phyloP scores from a whole-genome alignment of 352 stramenopile species.

The Phytophthora colocasiae region DNA sequence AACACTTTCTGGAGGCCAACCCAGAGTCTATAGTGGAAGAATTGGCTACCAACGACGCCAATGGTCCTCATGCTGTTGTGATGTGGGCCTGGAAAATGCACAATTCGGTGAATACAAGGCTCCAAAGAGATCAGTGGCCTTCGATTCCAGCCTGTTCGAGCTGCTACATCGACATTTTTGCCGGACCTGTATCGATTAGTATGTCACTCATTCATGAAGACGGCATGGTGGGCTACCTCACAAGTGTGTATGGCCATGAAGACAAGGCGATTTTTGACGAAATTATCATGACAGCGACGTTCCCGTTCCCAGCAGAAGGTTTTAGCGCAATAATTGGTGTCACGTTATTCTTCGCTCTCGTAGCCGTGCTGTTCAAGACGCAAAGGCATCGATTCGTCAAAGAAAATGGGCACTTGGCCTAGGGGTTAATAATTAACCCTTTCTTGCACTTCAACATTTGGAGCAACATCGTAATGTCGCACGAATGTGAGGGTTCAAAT shows the following conservation, averaged over 20 bases:
- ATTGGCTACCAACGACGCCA: constrained; percentile 41
- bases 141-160: constrained; percentile 40
- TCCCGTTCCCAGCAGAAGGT: constrained; percentile 36
- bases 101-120: constrained; percentile 76
- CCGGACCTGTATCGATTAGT: constrained; percentile 19
- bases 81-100: constrained; percentile 84
- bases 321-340: constrained; percentile 38
- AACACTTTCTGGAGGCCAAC: constrained; percentile 75
- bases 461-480: constrained; percentile 1
- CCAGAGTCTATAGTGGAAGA: constrained; percentile 49
- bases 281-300: constrained; percentile 29
- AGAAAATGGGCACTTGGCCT: constrained; percentile 23
- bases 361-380: constrained; percentile 18
- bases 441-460: constrained; percentile 3
- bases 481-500: constrained; percentile 3
- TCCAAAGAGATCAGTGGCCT: constrained; percentile 65
- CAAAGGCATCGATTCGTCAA: constrained; percentile 26
- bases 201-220: constrained; percentile 41
- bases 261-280: constrained; percentile 33
- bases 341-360: constrained; percentile 31
- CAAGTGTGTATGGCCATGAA: constrained; percentile 25
- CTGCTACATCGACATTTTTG: constrained; percentile 55
- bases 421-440: background rate
- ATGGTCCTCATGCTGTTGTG: constrained; percentile 50
- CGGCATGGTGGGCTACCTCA: constrained; percentile 23